phyloP scores from a whole-genome alignment of 169 alveolate species.

The Amoebophrya sp. region DNA sequence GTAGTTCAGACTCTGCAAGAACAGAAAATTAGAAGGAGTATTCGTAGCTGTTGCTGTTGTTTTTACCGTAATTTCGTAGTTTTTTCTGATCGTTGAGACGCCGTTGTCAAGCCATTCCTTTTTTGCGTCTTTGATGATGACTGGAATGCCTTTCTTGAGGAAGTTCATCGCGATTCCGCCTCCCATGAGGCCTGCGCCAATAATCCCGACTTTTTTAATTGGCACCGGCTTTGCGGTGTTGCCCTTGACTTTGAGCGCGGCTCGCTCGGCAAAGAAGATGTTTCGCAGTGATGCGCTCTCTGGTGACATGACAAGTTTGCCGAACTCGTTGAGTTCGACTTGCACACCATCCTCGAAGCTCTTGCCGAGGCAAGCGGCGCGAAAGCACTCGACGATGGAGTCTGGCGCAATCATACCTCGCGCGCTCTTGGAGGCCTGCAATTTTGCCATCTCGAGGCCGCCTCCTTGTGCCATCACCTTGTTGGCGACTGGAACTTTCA shows the following conservation, averaged over 20 bases:
- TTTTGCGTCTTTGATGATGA: slow-evolving; percentile 25
- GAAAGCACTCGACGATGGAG: slow-evolving; percentile 47
- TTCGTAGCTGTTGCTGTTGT: too few species aligned
- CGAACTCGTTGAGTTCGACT: slow-evolving; percentile 43
- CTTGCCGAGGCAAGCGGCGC: slow-evolving; percentile 44
- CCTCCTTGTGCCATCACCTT: slow-evolving; percentile 36
- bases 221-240: slow-evolving; percentile 47
- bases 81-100: slow-evolving; percentile 20
- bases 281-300: slow-evolving; percentile 44
- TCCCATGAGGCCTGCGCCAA: slow-evolving; percentile 53
- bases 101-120: slow-evolving; percentile 47
- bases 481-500: slow-evolving; percentile 35
- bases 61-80: slow-evolving; percentile 31
- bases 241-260: slow-evolving; percentile 34
- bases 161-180: slow-evolving; percentile 53
- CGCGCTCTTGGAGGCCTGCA: neutral
- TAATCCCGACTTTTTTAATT: slow-evolving; percentile 47
- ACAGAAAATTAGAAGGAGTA: too few species aligned
- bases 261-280: slow-evolving; percentile 48
- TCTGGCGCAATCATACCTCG: slow-evolving; percentile 31
- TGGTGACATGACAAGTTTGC: slow-evolving; percentile 38
- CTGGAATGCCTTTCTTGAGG: slow-evolving; percentile 33
- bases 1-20: too few species aligned
- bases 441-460: slow-evolving; percentile 25
- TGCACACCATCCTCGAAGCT: slow-evolving; percentile 28